Conservation (phyloP, 2,329 filamentous ascomycete genomes). For the Neoscytalidium dimidiatum region DNA sequence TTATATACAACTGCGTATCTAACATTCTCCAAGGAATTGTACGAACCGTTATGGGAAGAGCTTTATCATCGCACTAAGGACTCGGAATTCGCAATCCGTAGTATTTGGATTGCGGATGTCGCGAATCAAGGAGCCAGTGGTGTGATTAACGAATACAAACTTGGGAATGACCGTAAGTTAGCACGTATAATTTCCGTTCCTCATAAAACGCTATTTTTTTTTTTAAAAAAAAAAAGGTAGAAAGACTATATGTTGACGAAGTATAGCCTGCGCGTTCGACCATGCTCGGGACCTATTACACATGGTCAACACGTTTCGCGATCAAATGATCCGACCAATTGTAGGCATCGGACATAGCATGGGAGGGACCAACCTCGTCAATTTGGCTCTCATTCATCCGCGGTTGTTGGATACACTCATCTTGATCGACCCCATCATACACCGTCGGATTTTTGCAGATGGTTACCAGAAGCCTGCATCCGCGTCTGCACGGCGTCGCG, state of each 20-base stretch:
- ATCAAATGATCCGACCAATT: slow-evolving; percentile 77
- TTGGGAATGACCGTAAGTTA: slow-evolving; percentile 80
- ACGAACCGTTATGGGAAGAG: slow-evolving; percentile 90
- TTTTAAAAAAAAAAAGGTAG: too few relatives aligned
- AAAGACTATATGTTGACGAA: neutral
- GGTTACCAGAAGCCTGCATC: slow-evolving; percentile 49
- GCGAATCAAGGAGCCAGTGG: slow-evolving; percentile 80
- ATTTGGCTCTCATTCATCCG: slow-evolving; percentile 75
- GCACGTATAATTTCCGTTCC: neutral
- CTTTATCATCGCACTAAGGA: slow-evolving; percentile 62
- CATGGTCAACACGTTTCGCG: slow-evolving; percentile 80
- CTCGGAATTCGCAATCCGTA: slow-evolving; percentile 70
- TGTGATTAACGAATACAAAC: slow-evolving; percentile 69
- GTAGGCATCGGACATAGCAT: slow-evolving; percentile 88
- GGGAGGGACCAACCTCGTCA: slow-evolving; percentile 73
- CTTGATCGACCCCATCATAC: slow-evolving; percentile 81
- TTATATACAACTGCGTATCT: slow-evolving; percentile 18
- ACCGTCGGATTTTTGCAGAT: slow-evolving; percentile 46
- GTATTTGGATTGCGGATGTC: slow-evolving; percentile 88
- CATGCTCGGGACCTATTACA: slow-evolving; percentile 81
- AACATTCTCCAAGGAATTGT: slow-evolving; percentile 66
- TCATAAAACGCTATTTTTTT: too few relatives aligned
- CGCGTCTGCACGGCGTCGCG: slow-evolving; percentile 71
- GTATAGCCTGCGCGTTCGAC: slow-evolving; percentile 78
- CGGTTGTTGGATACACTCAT: slow-evolving; percentile 75